These are phyloP conservation scores for Aspergillus oerlinghausenensis DNA, from an alignment of 2,329 filamentous ascomycete genomes.

Conservation along the genomic window DNA sequence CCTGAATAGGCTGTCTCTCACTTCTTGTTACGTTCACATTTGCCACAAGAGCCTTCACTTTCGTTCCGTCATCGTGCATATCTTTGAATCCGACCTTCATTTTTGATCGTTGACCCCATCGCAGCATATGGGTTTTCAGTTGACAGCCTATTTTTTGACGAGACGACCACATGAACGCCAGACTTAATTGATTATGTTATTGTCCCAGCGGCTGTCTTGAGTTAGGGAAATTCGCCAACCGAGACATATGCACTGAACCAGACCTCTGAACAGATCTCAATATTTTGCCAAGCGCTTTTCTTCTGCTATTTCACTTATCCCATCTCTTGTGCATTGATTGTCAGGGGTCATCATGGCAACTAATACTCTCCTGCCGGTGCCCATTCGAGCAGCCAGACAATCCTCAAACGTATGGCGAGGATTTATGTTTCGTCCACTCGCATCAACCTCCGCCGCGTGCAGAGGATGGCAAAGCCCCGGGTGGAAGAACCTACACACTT, in stretches of 20 bases:
- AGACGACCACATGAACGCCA: neutral
- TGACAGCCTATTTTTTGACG: neutral
- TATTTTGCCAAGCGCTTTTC: neutral
- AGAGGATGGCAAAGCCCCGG: slow-evolving; percentile 5
- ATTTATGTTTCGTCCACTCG: neutral
- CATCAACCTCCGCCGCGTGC: neutral
- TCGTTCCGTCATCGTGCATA: neutral
- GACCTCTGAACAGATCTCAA: neutral
- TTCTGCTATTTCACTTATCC: neutral
- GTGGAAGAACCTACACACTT: neutral
- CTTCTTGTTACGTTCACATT: neutral
- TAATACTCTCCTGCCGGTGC: slow-evolving; percentile 5
- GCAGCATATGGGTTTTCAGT: neutral
- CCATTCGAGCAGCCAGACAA: slow-evolving; percentile 9
- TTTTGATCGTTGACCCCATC: neutral
- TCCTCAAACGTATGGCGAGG: slow-evolving; percentile 3
- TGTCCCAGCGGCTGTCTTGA: neutral
- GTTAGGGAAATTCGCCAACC: neutral
- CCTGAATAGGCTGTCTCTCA: neutral
- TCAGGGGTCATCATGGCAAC: slow-evolving; percentile 11
- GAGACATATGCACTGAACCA: neutral
- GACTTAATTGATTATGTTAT: neutral
- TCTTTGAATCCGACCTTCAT: neutral
- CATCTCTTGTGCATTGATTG: neutral
- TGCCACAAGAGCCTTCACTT: neutral